phyloP scores from a whole-genome alignment of 257 asterid genomes.

The Ophiorrhiza pumila region DNA sequence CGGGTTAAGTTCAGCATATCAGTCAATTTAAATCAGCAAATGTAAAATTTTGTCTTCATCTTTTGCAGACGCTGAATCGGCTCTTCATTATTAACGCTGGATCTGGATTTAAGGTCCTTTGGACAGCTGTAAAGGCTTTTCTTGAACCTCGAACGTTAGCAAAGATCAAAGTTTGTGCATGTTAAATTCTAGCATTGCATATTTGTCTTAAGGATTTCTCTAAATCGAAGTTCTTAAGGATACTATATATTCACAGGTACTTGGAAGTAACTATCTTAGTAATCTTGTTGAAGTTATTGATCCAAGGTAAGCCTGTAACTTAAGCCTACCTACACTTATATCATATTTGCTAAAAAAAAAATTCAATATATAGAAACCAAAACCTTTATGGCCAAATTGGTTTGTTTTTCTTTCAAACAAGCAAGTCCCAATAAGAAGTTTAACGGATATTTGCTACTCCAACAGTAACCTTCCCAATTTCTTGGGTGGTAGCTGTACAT shows the following conservation, averaged over 20 bases:
- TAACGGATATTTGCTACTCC: slow-evolving; percentile 3
- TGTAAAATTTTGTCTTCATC: not conserved
- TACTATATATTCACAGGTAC: slow-evolving; percentile 47
- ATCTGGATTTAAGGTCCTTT: slow-evolving; percentile 57
- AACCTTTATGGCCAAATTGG: not conserved
- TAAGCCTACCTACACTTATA: not conserved
- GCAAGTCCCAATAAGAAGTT: not conserved
- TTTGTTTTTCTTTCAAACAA: not conserved
- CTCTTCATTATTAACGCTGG: slow-evolving; percentile 71
- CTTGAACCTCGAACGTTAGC: slow-evolving; percentile 64
- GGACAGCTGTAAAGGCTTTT: slow-evolving; percentile 65
- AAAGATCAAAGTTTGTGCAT: slow-evolving; percentile 53
- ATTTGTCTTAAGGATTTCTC: not conserved
- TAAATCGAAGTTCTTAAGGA: slow-evolving; percentile 4
- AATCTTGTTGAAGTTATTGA: slow-evolving; percentile 58
- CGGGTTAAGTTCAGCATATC: too few species aligned
- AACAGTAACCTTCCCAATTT: slow-evolving; percentile 65
- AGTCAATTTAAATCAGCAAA: too few species aligned
- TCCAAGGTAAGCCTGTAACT: slow-evolving; percentile 43
- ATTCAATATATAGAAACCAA: not conserved
- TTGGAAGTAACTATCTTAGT: slow-evolving; percentile 60
- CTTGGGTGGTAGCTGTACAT: slow-evolving; percentile 67
- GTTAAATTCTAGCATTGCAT: not conserved
- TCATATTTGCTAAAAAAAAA: not conserved
- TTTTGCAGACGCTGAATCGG: slow-evolving; percentile 61